phyloP scores from a whole-genome alignment of 176 grass and related monocot species.

The Rhipidocladum racemiflorum region DNA sequence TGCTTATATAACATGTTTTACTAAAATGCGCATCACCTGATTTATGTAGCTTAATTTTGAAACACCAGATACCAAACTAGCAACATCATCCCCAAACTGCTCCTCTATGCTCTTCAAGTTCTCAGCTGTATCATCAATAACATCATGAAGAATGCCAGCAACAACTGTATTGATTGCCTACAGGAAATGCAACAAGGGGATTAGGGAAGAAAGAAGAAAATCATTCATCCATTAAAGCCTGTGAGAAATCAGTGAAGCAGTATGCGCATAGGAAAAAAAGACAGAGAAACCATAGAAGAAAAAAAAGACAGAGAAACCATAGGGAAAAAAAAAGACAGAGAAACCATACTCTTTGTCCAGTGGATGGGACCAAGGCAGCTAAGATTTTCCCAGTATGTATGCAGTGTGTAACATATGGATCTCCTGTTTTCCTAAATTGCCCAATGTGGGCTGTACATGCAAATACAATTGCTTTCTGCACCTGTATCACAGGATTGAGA shows the following conservation, averaged over 20 bases:
- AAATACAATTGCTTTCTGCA: slow-evolving; percentile 85
- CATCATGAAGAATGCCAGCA: slow-evolving; percentile 95
- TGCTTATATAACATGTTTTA: slow-evolving; percentile 9
- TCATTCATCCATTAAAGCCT: slow-evolving; percentile 11
- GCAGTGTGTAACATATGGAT: slow-evolving; percentile 94
- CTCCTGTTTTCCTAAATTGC: slow-evolving; percentile 90
- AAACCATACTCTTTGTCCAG: slow-evolving; percentile 69
- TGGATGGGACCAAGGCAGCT: slow-evolving; percentile 84
- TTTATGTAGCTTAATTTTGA: slow-evolving; percentile 99
- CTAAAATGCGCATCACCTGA: slow-evolving; percentile 58
- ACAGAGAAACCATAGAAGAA: slow-evolving; percentile 42
- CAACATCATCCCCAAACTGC: slow-evolving; percentile 88
- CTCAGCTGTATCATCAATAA: slow-evolving; percentile 85
- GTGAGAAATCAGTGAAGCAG: slow-evolving; percentile 7
- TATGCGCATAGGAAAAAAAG: slow-evolving; percentile 20
- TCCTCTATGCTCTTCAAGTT: slow-evolving; percentile 69
- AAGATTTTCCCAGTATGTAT: slow-evolving; percentile 95
- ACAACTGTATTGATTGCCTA: slow-evolving; percentile 93
- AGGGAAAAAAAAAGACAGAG: slow-evolving; percentile 34
- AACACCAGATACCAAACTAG: slow-evolving; percentile 76
- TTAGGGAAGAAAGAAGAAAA: slow-evolving; percentile 32
- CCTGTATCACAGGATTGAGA: slow-evolving; percentile 39
- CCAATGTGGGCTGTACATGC: slow-evolving; percentile 74
- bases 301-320: slow-evolving; percentile 22
- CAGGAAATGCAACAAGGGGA: slow-evolving; percentile 14